phyloP scores from a whole-genome alignment of 805 yeast genomes.

The Lipomyces orientalis region DNA sequence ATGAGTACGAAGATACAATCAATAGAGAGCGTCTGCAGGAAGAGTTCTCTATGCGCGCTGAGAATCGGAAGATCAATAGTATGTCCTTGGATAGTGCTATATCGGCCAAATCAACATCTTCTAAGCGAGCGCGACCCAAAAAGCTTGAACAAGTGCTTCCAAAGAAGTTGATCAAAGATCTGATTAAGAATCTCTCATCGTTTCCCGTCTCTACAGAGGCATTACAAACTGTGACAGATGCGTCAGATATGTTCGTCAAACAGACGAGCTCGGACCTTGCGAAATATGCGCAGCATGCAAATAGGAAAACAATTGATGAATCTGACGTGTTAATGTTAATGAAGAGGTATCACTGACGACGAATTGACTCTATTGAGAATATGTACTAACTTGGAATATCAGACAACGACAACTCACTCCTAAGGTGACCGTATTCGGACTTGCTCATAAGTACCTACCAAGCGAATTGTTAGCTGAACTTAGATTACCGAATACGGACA shows the following conservation, averaged over 20 bases:
- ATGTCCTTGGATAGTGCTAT: background rate
- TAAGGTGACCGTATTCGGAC: conserved; percentile 13
- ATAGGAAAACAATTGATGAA: conserved; percentile 42
- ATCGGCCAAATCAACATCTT: background rate
- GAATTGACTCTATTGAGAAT: background rate
- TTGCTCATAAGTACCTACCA: conserved; percentile 26
- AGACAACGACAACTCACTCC: conserved; percentile 15
- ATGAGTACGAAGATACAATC: conserved; percentile 10
- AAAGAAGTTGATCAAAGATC: conserved; percentile 11
- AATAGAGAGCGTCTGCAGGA: conserved; percentile 4
- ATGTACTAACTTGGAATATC: background rate
- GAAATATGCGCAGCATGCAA: conserved; percentile 47
- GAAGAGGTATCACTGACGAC: conserved; percentile 36
- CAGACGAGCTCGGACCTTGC: conserved; percentile 43
- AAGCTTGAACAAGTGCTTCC: conserved; percentile 12
- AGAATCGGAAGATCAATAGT: background rate
- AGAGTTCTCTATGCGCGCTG: background rate
- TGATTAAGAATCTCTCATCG: conserved; percentile 14
- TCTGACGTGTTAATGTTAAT: conserved; percentile 42
- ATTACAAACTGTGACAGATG: conserved; percentile 37
- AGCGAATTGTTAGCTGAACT: conserved; percentile 19
- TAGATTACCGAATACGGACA: conserved; percentile 4
- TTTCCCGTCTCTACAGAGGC: conserved; percentile 36
- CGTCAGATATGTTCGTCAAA: conserved; percentile 44
- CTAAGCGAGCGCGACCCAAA: background rate